Evolutionary conservation across 441 rosid species (phyloP), one percentile per base, ranked within the genome.

Genomic region (Croton setiger): DNA sequence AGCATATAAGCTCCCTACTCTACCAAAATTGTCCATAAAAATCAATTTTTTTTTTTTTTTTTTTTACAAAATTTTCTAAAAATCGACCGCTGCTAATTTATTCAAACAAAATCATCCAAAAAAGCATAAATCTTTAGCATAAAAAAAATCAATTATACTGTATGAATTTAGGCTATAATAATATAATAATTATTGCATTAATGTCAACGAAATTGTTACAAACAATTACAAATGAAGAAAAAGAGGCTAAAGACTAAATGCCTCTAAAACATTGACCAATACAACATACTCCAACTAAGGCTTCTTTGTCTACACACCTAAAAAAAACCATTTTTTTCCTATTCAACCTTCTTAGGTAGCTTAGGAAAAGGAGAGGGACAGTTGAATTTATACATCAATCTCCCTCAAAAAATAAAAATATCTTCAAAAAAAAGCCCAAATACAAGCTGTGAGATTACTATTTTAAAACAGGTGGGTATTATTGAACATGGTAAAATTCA

Each of bases 401-500:
- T 48, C 67, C 62, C 81, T 58, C 4, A 12, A 59, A 14, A 64
- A 27, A 64, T 37, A 63, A 6, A 45, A 45, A 45, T 8, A 45
- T 9, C n/a, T n/a, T n/a, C n/a, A 44, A 44, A 51, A 70, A 67
- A 62, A 62, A 56, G 35, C 68, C 72, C 52, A 54, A 61, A 69
- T n/a, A n/a, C 54, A 63, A 69, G 79, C 82, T 68, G 81, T 72
- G 77, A 80, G 77, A 67, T 61, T 66, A 51, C 48, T 66, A 36
- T 74, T 67, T 45, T 56, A 56, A 68, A 79, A 75, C 85, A 76
- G 82, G 80, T 56, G 72, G 80, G 79, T 49, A 11, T 4, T 59
- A n/a, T n/a, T n/a, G 7, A 80, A 75, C 85, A 74, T 79, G 85
- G 70, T 63, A 57, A 37, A n/a, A n/a, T n/a, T 64, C 27, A 55